Evolutionary conservation across 2,329 filamentous ascomycete species (phyloP).

Genomic region (Diaporthe sp.): DNA sequence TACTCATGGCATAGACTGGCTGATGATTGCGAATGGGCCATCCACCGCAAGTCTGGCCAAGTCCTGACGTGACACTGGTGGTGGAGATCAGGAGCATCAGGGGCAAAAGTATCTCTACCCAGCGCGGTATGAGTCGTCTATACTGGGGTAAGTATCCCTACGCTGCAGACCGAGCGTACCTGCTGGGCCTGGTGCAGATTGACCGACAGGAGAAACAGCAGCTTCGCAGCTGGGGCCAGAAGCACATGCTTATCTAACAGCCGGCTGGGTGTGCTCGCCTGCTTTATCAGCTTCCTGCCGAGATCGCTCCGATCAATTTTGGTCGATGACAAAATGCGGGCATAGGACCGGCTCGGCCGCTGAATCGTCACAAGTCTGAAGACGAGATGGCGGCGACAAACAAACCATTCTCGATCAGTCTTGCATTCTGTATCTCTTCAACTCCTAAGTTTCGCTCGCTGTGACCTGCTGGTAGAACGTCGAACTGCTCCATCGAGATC

Average conservation of each 20-base stretch:
- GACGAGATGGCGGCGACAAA: conserved; percentile 34
- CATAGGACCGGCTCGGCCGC: background rate
- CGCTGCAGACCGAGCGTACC: background rate
- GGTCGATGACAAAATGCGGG: conserved; percentile 37
- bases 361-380: background rate
- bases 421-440: too few relatives aligned
- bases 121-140: background rate
- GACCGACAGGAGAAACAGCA: background rate
- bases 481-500: background rate
- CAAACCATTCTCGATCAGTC: background rate
- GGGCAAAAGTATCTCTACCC: conserved; percentile 29
- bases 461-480: background rate
- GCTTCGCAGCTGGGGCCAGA: background rate
- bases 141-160: conserved; percentile 4
- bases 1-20: background rate
- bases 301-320: conserved; percentile 35
- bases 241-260: conserved; percentile 27
- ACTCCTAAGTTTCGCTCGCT: background rate
- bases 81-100: conserved; percentile 32
- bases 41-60: conserved; percentile 33
- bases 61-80: conserved; percentile 17
- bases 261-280: background rate
- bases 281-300: conserved; percentile 42
- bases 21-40: conserved; percentile 15
- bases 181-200: background rate